A percentile compares a stretch with the other conserved stretches of the same genome.
Conservation (phyloP, 192 early-diverging fungal species). For the Glomus cerebriforme region DNA sequence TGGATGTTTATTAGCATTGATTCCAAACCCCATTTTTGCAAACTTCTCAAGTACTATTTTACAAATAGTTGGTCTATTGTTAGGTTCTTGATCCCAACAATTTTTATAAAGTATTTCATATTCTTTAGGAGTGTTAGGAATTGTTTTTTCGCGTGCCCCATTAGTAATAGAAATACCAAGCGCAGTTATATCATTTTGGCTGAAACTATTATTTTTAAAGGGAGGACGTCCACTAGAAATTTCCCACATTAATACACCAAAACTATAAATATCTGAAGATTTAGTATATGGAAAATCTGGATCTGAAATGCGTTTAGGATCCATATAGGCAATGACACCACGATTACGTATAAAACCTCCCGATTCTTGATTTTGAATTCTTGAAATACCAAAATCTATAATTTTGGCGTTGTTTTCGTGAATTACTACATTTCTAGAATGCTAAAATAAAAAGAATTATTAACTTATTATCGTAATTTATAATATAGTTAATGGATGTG, state of each 20-base stretch:
- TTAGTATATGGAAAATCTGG: too few relatives aligned
- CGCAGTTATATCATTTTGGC: too few relatives aligned
- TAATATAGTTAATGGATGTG: background rate
- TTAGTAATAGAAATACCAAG: background rate
- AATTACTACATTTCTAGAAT: too few relatives aligned
- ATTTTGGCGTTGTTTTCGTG: too few relatives aligned
- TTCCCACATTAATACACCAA: background rate
- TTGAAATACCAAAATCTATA: too few relatives aligned
- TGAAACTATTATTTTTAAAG: background rate
- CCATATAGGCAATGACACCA: too few relatives aligned
- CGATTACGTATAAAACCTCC: too few relatives aligned
- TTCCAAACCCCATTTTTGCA: background rate
- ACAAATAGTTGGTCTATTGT: background rate
- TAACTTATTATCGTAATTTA: background rate
- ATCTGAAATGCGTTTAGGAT: too few relatives aligned
- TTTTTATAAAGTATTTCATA: background rate
- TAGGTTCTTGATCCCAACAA: background rate
- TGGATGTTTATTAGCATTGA: too few relatives aligned
- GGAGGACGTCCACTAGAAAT: background rate
- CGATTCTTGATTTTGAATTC: too few relatives aligned
- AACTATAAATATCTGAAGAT: background rate
- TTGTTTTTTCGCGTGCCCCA: background rate
- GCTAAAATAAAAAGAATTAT: too few relatives aligned
- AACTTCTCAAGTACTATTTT: background rate
- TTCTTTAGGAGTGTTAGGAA: background rate